phyloP scores from a whole-genome alignment of 495 filamentous ascomycete species.

The Penicillium daleae region DNA sequence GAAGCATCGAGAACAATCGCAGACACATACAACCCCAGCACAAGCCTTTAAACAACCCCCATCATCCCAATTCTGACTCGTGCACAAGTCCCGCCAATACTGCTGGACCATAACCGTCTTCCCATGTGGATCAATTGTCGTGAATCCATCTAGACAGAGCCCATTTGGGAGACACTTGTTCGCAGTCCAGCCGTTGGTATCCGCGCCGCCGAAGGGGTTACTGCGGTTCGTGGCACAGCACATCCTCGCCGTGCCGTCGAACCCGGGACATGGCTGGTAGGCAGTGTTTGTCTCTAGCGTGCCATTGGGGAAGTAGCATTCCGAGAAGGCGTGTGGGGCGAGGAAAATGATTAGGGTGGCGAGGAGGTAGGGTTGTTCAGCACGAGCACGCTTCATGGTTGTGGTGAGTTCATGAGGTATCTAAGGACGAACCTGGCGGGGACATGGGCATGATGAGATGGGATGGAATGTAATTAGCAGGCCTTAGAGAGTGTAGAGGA shows the following conservation, averaged over 20 bases:
- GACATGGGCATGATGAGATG: background rate
- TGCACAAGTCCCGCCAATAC: slow-evolving; percentile 22
- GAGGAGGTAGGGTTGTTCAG: background rate
- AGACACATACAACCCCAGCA: slow-evolving; percentile 2
- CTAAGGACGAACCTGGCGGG: background rate
- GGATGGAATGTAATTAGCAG: background rate
- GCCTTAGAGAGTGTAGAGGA: background rate
- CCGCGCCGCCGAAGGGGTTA: slow-evolving; percentile 13
- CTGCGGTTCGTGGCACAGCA: slow-evolving; percentile 22
- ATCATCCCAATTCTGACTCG: slow-evolving; percentile 13
- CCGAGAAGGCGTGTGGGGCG: background rate
- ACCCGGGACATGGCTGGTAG: slow-evolving; percentile 14
- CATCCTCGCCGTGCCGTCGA: slow-evolving; percentile 15
- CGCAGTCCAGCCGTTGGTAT: slow-evolving; percentile 14
- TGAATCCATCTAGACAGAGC: slow-evolving; percentile 5
- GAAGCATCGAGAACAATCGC: no score
- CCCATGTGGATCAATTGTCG: background rate
- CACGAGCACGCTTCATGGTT: background rate
- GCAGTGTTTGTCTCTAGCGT: background rate
- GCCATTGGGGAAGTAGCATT: slow-evolving; percentile 4
- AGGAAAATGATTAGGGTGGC: background rate
- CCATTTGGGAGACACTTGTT: slow-evolving; percentile 21
- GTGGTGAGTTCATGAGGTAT: background rate
- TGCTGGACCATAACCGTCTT: background rate
- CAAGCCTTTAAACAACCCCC: slow-evolving; percentile 17